Percentiles rank a stretch among this genome's conserved stretches.
These are phyloP conservation scores for Panicum miliaceum DNA, from an alignment of 176 grass and related monocot genomes.

Conservation along the genomic window DNA sequence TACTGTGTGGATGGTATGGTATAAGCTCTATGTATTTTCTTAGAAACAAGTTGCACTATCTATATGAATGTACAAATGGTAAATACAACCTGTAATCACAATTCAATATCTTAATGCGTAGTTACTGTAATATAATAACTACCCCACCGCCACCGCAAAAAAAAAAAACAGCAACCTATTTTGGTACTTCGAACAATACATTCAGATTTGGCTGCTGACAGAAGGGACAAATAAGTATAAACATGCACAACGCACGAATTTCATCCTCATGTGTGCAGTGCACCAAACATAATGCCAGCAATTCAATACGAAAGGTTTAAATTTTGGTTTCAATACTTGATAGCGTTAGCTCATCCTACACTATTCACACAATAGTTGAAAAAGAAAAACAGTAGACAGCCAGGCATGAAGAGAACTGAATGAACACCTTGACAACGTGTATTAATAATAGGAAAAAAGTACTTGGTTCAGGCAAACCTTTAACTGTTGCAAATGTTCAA, in stretches of 20 bases:
- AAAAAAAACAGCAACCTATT: too few relatives aligned
- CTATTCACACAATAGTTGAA: not conserved
- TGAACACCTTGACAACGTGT: not conserved
- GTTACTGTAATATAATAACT: not conserved
- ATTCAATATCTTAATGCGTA: not conserved
- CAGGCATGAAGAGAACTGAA: not conserved
- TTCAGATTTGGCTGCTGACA: not conserved
- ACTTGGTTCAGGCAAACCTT: conserved; percentile 61
- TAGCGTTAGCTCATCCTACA: conserved; percentile 1
- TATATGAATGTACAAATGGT: too few relatives aligned
- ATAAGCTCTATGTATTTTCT: too few relatives aligned
- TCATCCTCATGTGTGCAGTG: conserved; percentile 1
- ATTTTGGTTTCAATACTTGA: not conserved
- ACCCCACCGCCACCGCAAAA: too few relatives aligned
- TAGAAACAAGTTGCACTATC: too few relatives aligned
- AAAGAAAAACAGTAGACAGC: not conserved
- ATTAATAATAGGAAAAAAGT: conserved; percentile 18
- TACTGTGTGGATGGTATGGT: too few relatives aligned
- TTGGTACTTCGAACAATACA: not conserved
- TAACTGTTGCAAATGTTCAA: conserved; percentile 74
- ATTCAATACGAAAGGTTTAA: conserved; percentile 18
- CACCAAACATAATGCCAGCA: conserved; percentile 7
- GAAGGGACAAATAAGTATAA: not conserved
- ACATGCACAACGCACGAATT: not conserved
- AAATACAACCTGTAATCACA: too few relatives aligned